Conservation (phyloP, 1,284 basidiomycete species). For the Trametes versicolor region DNA sequence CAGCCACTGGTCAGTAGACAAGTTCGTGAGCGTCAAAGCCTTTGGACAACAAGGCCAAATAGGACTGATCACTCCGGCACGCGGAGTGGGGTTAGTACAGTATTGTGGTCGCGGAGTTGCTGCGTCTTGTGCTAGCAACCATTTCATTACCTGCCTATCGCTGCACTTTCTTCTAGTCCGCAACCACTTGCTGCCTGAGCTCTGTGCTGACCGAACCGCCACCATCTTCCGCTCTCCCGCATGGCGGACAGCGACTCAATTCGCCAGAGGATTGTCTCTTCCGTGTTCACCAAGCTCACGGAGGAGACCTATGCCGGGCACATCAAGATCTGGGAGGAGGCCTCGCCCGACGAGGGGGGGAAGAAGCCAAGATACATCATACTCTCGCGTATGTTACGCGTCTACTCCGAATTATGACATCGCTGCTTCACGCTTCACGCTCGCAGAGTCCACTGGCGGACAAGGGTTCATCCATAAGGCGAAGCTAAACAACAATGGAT, state of each 20-base stretch:
- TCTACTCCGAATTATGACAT: slow-evolving; percentile 2
- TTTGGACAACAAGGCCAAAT: slow-evolving; percentile 39
- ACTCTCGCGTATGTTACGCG: slow-evolving; percentile 79
- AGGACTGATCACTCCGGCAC: slow-evolving; percentile 15
- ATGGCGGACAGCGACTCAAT: slow-evolving; percentile 67
- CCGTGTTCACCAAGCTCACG: slow-evolving; percentile 81
- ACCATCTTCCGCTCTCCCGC: background rate
- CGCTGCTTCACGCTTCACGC: slow-evolving; percentile 21
- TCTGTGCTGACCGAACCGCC: background rate
- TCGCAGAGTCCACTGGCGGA: slow-evolving; percentile 69
- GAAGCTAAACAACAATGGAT: slow-evolving; percentile 93
- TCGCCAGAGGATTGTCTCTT: slow-evolving; percentile 79
- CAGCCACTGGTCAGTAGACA: no score
- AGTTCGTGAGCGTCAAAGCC: slow-evolving; percentile 29
- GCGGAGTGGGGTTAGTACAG: slow-evolving; percentile 1
- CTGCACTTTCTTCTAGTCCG: background rate
- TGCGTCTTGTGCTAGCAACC: background rate
- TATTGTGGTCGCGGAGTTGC: background rate
- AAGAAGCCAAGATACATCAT: slow-evolving; percentile 89
- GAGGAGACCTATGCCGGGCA: slow-evolving; percentile 87
- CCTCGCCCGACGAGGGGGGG: slow-evolving; percentile 67
- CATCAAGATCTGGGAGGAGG: slow-evolving; percentile 91
- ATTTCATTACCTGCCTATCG: background rate
- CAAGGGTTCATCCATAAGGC: slow-evolving; percentile 92
- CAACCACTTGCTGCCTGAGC: no score